A percentile compares a stretch with the other conserved stretches of the same genome.
phyloP scores from a whole-genome alignment of 1,139 yeast genomes.

The Suhomyces coccinellae region DNA sequence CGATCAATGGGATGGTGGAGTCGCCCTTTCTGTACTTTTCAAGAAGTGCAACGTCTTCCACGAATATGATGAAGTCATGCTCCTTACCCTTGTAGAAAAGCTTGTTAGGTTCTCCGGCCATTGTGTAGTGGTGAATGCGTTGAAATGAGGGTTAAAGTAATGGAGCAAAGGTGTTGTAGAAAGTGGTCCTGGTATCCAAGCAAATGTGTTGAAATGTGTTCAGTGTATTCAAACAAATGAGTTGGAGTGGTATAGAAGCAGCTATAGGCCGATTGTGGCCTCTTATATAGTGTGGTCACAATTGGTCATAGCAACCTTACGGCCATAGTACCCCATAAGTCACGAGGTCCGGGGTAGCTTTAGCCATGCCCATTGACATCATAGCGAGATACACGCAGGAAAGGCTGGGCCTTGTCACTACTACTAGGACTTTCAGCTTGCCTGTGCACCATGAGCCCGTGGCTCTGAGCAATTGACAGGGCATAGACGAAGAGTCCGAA shows the following conservation, averaged over 20 bases:
- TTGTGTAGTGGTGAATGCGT: neutral
- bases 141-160: neutral
- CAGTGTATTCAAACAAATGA: too few species aligned
- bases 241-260: too few species aligned
- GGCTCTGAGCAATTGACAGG: too few species aligned
- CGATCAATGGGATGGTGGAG: constrained; percentile 58
- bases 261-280: neutral
- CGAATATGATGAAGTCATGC: constrained; percentile 65
- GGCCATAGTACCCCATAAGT: neutral
- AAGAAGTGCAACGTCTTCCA: constrained; percentile 53
- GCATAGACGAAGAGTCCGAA: too few species aligned
- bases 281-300: neutral
- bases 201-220: too few species aligned
- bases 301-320: neutral
- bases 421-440: too few species aligned
- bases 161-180: too few species aligned
- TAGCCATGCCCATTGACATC: neutral
- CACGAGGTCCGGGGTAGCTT: neutral
- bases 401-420: too few species aligned
- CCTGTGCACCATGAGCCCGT: too few species aligned
- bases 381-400: neutral
- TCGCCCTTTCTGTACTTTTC: constrained; percentile 52
- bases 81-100: constrained; percentile 66
- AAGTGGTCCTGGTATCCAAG: too few species aligned
- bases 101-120: constrained; percentile 29